Evolutionary conservation across 179 eudicot species (phyloP).

Genomic region (Dionaea muscipula): DNA sequence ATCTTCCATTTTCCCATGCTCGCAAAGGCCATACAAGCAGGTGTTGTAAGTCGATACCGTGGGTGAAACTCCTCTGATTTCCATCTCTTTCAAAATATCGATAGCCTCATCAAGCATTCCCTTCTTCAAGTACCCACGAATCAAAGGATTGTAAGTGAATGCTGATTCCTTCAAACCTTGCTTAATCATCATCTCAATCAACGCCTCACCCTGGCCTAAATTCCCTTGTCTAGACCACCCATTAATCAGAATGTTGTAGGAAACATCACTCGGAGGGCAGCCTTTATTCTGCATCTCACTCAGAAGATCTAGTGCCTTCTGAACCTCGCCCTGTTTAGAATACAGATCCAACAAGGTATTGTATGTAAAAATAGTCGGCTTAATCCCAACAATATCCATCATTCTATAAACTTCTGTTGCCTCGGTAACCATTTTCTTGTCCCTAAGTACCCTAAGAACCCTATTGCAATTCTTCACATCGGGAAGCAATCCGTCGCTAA

Average conservation of each 20-base stretch:
- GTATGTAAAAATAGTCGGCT: conserved; percentile 33
- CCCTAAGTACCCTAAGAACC: conserved; percentile 37
- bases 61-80: conserved; percentile 27
- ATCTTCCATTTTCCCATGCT: conserved; percentile 24
- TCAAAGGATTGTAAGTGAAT: conserved; percentile 40
- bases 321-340: conserved; percentile 34
- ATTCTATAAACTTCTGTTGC: conserved; percentile 19
- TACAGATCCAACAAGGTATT: conserved; percentile 44
- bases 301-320: conserved; percentile 29
- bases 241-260: conserved; percentile 38
- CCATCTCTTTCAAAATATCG: conserved; percentile 32
- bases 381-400: conserved; percentile 34
- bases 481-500: conserved; percentile 33
- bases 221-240: conserved; percentile 39
- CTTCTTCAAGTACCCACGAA: conserved; percentile 29
- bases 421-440: conserved; percentile 21
- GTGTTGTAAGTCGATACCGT: conserved; percentile 39
- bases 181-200: conserved; percentile 32
- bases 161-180: conserved; percentile 36
- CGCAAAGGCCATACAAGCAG: conserved; percentile 32
- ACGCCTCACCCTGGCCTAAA: conserved; percentile 24
- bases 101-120: conserved; percentile 39
- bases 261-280: conserved; percentile 35
- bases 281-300: conserved; percentile 35
- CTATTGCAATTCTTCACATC: conserved; percentile 49